Evolutionary conservation across 2,329 filamentous ascomycete genomes (phyloP).

Genomic region (Colletotrichum theobromicola): DNA sequence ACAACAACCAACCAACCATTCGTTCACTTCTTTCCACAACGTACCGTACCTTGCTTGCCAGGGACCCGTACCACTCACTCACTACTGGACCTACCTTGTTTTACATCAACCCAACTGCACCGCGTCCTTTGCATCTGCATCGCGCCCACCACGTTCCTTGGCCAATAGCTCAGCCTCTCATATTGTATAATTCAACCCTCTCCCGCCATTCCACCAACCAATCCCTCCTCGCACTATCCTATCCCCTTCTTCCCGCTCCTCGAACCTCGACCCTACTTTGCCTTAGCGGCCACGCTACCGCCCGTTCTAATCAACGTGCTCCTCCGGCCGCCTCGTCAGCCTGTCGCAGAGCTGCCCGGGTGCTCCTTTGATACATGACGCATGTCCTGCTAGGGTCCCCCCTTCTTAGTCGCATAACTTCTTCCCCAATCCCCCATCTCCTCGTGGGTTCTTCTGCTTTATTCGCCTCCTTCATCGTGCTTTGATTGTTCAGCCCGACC

Average conservation of each 20-base stretch:
- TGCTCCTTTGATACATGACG: constrained; percentile 25
- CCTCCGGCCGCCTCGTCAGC: constrained; percentile 12
- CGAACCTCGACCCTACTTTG: background rate
- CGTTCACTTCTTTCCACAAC: background rate
- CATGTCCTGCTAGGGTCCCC: constrained; percentile 21
- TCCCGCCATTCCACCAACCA: background rate
- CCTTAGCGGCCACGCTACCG: constrained; percentile 9
- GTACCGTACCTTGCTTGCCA: background rate
- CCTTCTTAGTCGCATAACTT: constrained; percentile 19
- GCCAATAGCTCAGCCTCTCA: background rate
- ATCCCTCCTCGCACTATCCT: background rate
- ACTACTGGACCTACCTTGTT: background rate
- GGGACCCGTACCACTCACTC: background rate
- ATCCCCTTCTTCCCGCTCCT: background rate
- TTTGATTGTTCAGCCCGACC: constrained; percentile 1
- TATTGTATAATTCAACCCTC: constrained; percentile 11
- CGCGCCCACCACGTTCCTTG: background rate
- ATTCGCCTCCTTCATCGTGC: background rate
- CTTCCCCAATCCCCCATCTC: constrained; percentile 14
- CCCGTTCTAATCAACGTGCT: constrained; percentile 16
- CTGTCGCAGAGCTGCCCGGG: constrained; percentile 22
- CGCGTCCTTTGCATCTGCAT: constrained; percentile 8
- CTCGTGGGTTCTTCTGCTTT: constrained; percentile 8
- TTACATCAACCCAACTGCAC: background rate
- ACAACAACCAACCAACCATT: background rate